Evolutionary conservation across 2,329 filamentous ascomycete genomes (phyloP).

Genomic region (Ambrosiella cleistominuta): DNA sequence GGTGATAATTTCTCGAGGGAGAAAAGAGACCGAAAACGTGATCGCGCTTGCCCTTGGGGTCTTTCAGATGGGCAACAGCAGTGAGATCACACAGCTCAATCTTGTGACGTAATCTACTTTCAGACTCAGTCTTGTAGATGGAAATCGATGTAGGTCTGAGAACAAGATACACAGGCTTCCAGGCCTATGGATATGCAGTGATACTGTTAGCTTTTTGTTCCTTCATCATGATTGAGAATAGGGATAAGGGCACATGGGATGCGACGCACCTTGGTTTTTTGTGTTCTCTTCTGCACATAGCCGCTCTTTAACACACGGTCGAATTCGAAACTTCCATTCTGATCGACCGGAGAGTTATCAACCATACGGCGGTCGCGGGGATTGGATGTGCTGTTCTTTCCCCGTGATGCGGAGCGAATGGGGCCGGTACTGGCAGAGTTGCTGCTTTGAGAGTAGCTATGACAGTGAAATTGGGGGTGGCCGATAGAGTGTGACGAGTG

Average conservation of each 20-base stretch:
- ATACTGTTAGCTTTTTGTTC: slow-evolving; percentile 4
- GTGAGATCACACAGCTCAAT: slow-evolving; percentile 79
- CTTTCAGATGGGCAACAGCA: slow-evolving; percentile 73
- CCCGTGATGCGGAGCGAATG: neutral
- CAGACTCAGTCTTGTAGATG: slow-evolving; percentile 81
- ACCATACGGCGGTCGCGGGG: slow-evolving; percentile 19
- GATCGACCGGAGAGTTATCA: slow-evolving; percentile 68
- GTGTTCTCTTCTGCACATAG: slow-evolving; percentile 70
- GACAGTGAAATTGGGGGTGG: slow-evolving; percentile 3
- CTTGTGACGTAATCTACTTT: slow-evolving; percentile 76
- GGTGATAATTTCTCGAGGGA: slow-evolving; percentile 76
- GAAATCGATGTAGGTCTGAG: slow-evolving; percentile 79
- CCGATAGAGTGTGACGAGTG: neutral
- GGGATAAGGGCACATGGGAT: neutral
- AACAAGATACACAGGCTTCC: slow-evolving; percentile 81
- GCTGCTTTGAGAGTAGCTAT: slow-evolving; percentile 5
- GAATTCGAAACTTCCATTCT: slow-evolving; percentile 90
- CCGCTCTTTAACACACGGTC: slow-evolving; percentile 86
- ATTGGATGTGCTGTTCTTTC: neutral
- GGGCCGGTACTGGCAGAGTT: neutral
- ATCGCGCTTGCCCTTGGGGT: slow-evolving; percentile 70
- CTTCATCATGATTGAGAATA: neutral
- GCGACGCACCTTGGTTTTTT: slow-evolving; percentile 67
- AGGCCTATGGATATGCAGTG: slow-evolving; percentile 37
- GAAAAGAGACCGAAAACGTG: slow-evolving; percentile 89